Percentiles rank a stretch among this genome's conserved stretches.
Evolutionary conservation across 345 rosid genomes (phyloP).

Genomic region (Leavenworthia alabamica): DNA sequence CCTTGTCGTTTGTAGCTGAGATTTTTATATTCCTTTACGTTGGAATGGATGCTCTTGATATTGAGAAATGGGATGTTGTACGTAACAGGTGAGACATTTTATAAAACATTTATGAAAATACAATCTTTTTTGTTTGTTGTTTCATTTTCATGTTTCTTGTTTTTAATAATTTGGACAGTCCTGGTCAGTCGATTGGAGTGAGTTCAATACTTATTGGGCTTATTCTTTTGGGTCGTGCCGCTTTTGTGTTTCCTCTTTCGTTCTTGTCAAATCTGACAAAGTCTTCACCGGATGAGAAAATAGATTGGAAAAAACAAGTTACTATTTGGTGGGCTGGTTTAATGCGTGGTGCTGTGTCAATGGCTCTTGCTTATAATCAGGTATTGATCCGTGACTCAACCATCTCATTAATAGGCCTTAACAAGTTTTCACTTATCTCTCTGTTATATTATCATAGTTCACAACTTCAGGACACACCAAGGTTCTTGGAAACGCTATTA

Average conservation of each 20-base stretch:
- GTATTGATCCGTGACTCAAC: slow-evolving; percentile 24
- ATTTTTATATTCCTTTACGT: slow-evolving; percentile 93
- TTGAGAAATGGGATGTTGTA: slow-evolving; percentile 78
- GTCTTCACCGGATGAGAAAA: slow-evolving; percentile 49
- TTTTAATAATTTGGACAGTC: slow-evolving; percentile 41
- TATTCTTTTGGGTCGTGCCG: slow-evolving; percentile 79
- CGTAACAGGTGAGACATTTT: slow-evolving; percentile 58
- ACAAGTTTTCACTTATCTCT: not conserved
- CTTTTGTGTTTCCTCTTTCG: slow-evolving; percentile 80
- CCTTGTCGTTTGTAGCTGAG: slow-evolving; percentile 86
- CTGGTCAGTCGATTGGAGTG: slow-evolving; percentile 62
- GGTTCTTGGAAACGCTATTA: slow-evolving; percentile 60
- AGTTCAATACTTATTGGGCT: slow-evolving; percentile 76
- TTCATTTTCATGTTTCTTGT: not conserved
- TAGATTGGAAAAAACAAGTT: slow-evolving; percentile 66
- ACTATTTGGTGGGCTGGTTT: slow-evolving; percentile 99
- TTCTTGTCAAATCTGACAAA: slow-evolving; percentile 80
- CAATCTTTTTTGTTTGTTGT: not conserved
- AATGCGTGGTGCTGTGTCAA: slow-evolving; percentile 94
- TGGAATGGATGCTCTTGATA: slow-evolving; percentile 97
- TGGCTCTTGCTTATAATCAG: slow-evolving; percentile 98
- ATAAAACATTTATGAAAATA: not conserved
- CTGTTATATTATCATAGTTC: slow-evolving; percentile 45
- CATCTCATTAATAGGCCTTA: not conserved
- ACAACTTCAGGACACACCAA: slow-evolving; percentile 57